Base-by-base conservation (phyloP, 1,284 basidiomycete genomes). In the Rhodotorula sp. region DNA sequence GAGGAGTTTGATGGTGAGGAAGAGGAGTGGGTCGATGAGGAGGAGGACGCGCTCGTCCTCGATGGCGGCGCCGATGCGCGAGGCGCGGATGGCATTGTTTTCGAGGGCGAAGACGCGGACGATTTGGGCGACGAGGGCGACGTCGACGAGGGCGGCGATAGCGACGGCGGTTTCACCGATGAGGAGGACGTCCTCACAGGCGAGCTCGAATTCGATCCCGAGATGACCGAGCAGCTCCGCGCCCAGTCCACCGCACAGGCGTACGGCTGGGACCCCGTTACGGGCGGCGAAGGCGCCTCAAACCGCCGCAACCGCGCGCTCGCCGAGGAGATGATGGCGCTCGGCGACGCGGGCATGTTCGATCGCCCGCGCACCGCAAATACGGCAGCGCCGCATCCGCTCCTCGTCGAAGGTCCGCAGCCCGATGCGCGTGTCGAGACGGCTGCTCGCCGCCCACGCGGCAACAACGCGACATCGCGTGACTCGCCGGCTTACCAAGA, bases 111-210 rank as follows among this genome's bases (percentile, higher is more conserved):
- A 3, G 63, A 66, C 27, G 65, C 66, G 32, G 61, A 63, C 44
- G 80, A 57, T 55, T 71, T 62, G 72, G 78, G 66, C 41, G 82
- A 82, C 56, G 84, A 83, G 59, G 81, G 82, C 66, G 87, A 87
- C 15, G 87, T 87, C 56, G 88, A 80, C 57, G 87, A 87, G 63
- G 89, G 88, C 68, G 86, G 83, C 10, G 89, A 90, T 70, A 85
- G 88, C 80, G 87, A 87, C 46, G 91, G 68, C 39, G 63, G 61
- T 51, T 75, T 70, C 69, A 75, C 73, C 44, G 73, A 75, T 50
- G 75, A 75, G 44, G 75, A 74, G 61, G 73, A 69, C 27, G 61
- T 69, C 41, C 62, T 76, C 46, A 68, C 67, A 12, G 75, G 75
- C n/a, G 75, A 75, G 53, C 73, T 76, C 61, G 75, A 76, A 59